phyloP scores from a whole-genome alignment of 148 eudicot genomes.

The Chenopodium quinoa region DNA sequence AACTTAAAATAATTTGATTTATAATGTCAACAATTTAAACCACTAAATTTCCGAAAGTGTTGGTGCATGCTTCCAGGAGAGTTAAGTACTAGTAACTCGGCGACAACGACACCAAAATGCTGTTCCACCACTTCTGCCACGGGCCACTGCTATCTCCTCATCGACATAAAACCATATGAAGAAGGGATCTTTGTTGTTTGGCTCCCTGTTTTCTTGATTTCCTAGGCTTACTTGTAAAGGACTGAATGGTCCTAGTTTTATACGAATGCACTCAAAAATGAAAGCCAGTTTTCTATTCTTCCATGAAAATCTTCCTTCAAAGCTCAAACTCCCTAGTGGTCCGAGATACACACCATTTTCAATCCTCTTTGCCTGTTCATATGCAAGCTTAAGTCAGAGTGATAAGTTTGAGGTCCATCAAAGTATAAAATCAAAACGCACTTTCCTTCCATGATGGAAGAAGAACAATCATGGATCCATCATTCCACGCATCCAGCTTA shows the following conservation, averaged over 20 bases:
- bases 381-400: neutral
- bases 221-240: slow-evolving; percentile 67
- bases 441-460: neutral
- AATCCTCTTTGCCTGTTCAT: slow-evolving; percentile 71
- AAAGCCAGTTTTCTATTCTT: slow-evolving; percentile 84
- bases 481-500: too few relatives aligned
- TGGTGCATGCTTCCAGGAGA: neutral
- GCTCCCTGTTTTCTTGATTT: slow-evolving; percentile 65
- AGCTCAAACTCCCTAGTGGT: slow-evolving; percentile 64
- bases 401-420: neutral
- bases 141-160: slow-evolving; percentile 94
- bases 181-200: slow-evolving; percentile 75
- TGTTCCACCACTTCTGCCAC: slow-evolving; percentile 91
- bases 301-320: slow-evolving; percentile 91
- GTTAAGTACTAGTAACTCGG: slow-evolving; percentile 35
- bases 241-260: slow-evolving; percentile 76
- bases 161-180: slow-evolving; percentile 91
- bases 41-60: neutral
- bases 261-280: slow-evolving; percentile 64
- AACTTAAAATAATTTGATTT: neutral
- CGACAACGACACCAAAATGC: slow-evolving; percentile 94
- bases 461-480: too few relatives aligned
- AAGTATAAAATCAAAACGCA: neutral
- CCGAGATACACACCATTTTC: slow-evolving; percentile 94
- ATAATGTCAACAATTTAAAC: neutral